Evolutionary conservation across 2,329 filamentous ascomycete species (phyloP).

Genomic region (Hypoxylon sp.): DNA sequence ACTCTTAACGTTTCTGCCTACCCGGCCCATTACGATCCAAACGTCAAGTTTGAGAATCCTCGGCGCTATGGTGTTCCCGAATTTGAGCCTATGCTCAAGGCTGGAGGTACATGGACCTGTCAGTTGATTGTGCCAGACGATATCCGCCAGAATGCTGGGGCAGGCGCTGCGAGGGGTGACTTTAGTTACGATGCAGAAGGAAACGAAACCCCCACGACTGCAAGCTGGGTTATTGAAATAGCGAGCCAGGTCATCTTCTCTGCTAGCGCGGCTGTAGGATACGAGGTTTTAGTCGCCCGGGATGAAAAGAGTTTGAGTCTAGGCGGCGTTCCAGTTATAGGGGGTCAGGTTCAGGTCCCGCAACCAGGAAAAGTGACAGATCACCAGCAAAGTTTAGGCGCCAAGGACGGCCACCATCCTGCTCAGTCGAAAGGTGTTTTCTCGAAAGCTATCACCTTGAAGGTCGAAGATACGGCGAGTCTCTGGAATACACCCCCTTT

Average conservation of each 20-base stretch:
- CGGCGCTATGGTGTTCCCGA: conserved; percentile 81
- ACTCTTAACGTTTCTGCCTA: conserved; percentile 88
- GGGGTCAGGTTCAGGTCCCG: conserved; percentile 58
- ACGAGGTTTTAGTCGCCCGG: conserved; percentile 84
- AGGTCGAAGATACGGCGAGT: conserved; percentile 85
- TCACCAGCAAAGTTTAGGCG: conserved; percentile 70
- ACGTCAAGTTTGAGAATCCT: conserved; percentile 76
- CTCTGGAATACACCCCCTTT: conserved; percentile 93
- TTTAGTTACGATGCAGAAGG: conserved; percentile 59
- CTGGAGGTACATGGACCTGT: conserved; percentile 85
- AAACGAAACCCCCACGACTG: conserved; percentile 65
- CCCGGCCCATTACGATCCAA: conserved; percentile 83
- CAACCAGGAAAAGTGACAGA: conserved; percentile 79
- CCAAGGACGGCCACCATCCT: conserved; percentile 66
- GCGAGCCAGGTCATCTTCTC: conserved; percentile 95
- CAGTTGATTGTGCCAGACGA: conserved; percentile 81
- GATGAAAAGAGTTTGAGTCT: conserved; percentile 84
- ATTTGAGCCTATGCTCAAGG: conserved; percentile 96
- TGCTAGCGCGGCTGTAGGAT: conserved; percentile 83
- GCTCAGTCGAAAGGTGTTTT: conserved; percentile 80
- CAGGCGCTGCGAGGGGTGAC: conserved; percentile 54
- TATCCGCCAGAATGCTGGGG: conserved; percentile 70
- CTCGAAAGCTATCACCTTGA: conserved; percentile 79
- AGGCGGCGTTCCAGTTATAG: conserved; percentile 58
- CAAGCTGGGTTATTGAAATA: conserved; percentile 85